A percentile compares a stretch with the other conserved stretches of the same genome.
Conservation (phyloP, 768 basidiomycete species). For the Boletus fagicola region DNA sequence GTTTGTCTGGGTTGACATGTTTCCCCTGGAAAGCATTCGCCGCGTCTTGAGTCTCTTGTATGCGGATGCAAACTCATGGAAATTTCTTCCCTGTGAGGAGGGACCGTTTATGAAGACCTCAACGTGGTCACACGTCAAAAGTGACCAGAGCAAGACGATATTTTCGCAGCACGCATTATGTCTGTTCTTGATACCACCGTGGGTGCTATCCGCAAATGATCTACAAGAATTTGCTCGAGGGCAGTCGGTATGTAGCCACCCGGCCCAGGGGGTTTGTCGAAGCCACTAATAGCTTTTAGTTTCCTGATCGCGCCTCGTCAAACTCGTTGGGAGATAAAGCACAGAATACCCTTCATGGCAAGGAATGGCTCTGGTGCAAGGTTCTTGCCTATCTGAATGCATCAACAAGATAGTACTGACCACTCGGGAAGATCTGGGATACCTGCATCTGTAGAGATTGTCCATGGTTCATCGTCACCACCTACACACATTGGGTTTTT, state of each 20-base stretch:
- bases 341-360: slow-evolving; percentile 27
- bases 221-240: slow-evolving; percentile 33
- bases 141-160: slow-evolving; percentile 13
- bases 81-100: slow-evolving; percentile 25
- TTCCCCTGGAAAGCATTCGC: slow-evolving; percentile 52
- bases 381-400: slow-evolving; percentile 11
- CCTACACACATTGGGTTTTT: slow-evolving; percentile 44
- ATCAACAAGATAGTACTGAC: slow-evolving; percentile 6
- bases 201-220: slow-evolving; percentile 36
- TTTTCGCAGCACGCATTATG: slow-evolving; percentile 21
- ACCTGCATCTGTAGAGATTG: slow-evolving; percentile 35
- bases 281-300: slow-evolving; percentile 11
- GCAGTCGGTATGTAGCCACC: slow-evolving; percentile 19
- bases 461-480: slow-evolving; percentile 43
- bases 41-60: slow-evolving; percentile 36
- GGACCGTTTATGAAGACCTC: slow-evolving; percentile 25
- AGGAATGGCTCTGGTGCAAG: slow-evolving; percentile 60
- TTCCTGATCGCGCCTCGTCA: slow-evolving; percentile 18
- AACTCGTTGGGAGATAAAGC: slow-evolving; percentile 3
- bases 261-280: background rate
- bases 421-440: slow-evolving; percentile 37
- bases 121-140: slow-evolving; percentile 26
- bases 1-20: slow-evolving; percentile 47
- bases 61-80: slow-evolving; percentile 30
- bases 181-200: slow-evolving; percentile 40